Conservation (phyloP, 169 alveolate genomes). For the Plasmodium relictum region DNA sequence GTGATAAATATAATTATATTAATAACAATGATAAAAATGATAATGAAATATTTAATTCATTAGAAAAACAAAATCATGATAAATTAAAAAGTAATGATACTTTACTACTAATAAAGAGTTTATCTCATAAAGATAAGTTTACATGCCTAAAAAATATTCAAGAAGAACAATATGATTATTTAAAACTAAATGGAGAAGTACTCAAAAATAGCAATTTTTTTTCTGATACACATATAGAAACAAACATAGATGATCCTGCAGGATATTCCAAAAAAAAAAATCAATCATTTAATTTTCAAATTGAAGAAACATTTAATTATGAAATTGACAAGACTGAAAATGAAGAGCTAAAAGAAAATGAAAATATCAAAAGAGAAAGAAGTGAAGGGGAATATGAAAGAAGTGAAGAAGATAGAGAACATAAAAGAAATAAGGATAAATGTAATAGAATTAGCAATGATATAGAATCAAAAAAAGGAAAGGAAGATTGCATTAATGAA, state of each 20-base stretch:
- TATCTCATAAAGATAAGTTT: constrained; percentile 7
- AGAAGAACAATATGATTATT: constrained; percentile 25
- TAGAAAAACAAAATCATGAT: neutral
- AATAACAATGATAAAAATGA: neutral
- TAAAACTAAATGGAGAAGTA: constrained; percentile 12
- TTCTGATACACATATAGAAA: constrained; percentile 5
- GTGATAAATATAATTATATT: neutral
- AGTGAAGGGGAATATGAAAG: neutral
- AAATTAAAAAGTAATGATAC: neutral
- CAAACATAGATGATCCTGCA: neutral
- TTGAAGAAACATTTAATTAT: constrained; percentile 2
- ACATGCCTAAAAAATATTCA: neutral
- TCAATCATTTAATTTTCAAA: constrained; percentile 13
- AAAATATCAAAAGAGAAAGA: neutral
- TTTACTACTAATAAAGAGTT: neutral
- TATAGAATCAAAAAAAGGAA: neutral
- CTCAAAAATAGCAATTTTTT: neutral
- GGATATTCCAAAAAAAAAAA: neutral
- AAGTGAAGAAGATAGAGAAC: neutral
- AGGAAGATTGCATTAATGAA: neutral
- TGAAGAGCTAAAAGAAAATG: neutral
- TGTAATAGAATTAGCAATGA: neutral
- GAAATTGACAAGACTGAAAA: constrained; percentile 8
- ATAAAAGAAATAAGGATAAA: neutral
- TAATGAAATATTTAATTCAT: neutral